These are phyloP conservation scores for Rosa rugosa DNA, from an alignment of 306 rosid species.

Conservation along the genomic window DNA sequence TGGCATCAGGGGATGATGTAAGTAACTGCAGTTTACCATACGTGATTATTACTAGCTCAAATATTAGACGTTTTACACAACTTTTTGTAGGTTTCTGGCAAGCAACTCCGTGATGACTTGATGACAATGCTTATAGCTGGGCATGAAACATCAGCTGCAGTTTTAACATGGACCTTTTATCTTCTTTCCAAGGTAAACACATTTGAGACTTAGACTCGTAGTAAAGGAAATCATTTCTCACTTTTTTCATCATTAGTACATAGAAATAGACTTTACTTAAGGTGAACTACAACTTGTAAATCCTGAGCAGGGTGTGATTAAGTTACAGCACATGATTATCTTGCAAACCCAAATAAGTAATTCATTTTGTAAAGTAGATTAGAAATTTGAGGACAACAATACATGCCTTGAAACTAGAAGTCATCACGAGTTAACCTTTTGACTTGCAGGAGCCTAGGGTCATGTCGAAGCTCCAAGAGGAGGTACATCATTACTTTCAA, in stretches of 20 bases:
- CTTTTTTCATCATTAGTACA: neutral
- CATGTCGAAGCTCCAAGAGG: conserved; percentile 88
- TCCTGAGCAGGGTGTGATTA: neutral
- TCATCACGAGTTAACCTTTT: conserved; percentile 7
- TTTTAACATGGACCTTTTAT: conserved; percentile 96
- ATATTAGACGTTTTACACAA: conserved; percentile 15
- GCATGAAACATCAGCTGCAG: conserved; percentile 99
- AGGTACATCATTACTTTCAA: conserved; percentile 47
- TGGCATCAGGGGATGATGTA: conserved; percentile 98
- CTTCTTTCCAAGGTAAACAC: conserved; percentile 76
- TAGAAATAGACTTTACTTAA: neutral
- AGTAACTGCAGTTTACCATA: conserved; percentile 9
- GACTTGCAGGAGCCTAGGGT: conserved; percentile 77
- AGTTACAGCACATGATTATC: neutral
- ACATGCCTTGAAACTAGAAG: neutral
- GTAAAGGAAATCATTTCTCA: too few relatives aligned
- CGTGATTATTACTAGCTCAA: neutral
- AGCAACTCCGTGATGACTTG: conserved; percentile 98
- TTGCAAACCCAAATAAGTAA: neutral
- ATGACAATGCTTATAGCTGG: conserved; percentile 99
- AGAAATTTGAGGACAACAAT: neutral
- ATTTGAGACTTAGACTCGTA: conserved; percentile 5
- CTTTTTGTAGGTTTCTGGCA: conserved; percentile 79
- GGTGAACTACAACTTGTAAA: neutral
- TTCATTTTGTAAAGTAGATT: neutral